phyloP scores from a whole-genome alignment of 345 rosid genomes.

The Trapa bicornis region DNA sequence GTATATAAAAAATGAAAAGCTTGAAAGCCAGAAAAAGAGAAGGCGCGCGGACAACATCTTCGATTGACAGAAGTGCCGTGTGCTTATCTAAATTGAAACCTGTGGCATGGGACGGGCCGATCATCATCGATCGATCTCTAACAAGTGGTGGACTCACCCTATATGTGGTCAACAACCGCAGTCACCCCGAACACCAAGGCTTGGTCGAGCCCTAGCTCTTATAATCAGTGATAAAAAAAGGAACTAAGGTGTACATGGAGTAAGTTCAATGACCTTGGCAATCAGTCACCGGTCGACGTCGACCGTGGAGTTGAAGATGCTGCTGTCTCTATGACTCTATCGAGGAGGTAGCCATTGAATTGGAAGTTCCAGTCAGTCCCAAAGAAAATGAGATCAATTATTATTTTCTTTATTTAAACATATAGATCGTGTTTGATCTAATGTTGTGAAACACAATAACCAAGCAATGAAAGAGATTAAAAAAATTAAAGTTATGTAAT shows the following conservation, averaged over 20 bases:
- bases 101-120: background rate
- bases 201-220: constrained; percentile 43
- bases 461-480: too few species aligned
- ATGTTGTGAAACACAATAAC: too few species aligned
- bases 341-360: constrained; percentile 40
- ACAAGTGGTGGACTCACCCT: constrained; percentile 72
- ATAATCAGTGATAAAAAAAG: constrained; percentile 30
- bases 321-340: constrained; percentile 23
- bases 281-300: constrained; percentile 8
- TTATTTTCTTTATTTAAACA: too few species aligned
- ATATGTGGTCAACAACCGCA: constrained; percentile 57
- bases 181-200: constrained; percentile 67
- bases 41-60: background rate
- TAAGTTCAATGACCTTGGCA: constrained; percentile 30
- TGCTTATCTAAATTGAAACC: background rate
- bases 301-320: constrained; percentile 42
- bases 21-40: too few species aligned
- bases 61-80: background rate
- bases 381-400: too few species aligned
- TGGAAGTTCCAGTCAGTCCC: constrained; percentile 18
- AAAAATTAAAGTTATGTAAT: too few species aligned
- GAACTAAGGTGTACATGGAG: constrained; percentile 26
- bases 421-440: too few species aligned
- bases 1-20: background rate
- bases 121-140: constrained; percentile 1